These are phyloP conservation scores for Candida yuanshanica DNA, from an alignment of 805 yeast genomes.

Conservation along the genomic window DNA sequence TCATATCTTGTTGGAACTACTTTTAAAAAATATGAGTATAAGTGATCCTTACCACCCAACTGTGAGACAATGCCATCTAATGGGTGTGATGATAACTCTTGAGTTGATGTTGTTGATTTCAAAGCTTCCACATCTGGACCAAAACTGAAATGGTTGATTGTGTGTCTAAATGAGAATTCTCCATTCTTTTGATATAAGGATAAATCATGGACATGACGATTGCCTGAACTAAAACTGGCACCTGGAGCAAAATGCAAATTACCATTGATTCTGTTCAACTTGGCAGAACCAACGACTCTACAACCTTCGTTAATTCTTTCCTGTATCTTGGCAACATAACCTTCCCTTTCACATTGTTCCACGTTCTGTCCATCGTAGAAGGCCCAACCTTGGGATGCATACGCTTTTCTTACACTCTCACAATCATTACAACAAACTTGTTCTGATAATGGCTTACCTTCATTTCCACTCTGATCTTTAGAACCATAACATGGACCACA, in stretches of 20 bases:
- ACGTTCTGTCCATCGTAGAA: constrained; percentile 84
- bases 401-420: constrained; percentile 73
- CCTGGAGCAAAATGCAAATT: constrained; percentile 97
- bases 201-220: constrained; percentile 78
- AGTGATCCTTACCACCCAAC: constrained; percentile 48
- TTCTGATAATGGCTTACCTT: constrained; percentile 31
- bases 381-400: constrained; percentile 75
- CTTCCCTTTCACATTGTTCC: constrained; percentile 87
- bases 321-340: constrained; percentile 62
- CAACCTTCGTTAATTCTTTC: constrained; percentile 79
- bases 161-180: constrained; percentile 71
- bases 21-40: constrained; percentile 74
- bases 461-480: constrained; percentile 47
- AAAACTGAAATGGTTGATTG: constrained; percentile 75
- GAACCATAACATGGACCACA: constrained; percentile 96
- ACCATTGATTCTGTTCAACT: constrained; percentile 82
- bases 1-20: constrained; percentile 89
- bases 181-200: constrained; percentile 57
- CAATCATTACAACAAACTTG: constrained; percentile 80
- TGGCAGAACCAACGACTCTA: constrained; percentile 71
- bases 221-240: constrained; percentile 51
- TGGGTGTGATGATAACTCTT: constrained; percentile 52
- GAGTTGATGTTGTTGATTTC: constrained; percentile 17
- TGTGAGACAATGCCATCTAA: constrained; percentile 47
- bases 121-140: constrained; percentile 49